phyloP scores from a whole-genome alignment of 768 basidiomycete genomes.

The Cystobasidium tubakii region DNA sequence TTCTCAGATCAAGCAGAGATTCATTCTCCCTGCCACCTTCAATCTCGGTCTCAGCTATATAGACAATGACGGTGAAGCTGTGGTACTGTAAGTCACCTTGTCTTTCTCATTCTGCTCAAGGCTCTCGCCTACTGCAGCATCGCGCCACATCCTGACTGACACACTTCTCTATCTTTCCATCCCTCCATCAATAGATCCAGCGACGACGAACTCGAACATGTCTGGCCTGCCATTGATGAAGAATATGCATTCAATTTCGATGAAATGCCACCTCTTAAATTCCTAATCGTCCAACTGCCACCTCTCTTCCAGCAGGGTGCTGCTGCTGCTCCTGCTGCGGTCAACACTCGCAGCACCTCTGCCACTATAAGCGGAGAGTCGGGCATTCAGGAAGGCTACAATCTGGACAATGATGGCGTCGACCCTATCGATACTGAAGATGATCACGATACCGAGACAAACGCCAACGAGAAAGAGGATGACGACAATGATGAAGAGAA shows the following conservation, averaged over 20 bases:
- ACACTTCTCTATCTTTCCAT: not conserved
- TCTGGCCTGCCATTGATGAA: conserved; percentile 29
- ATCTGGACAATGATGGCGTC: not conserved
- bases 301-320: too few relatives aligned
- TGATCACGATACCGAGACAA: not conserved
- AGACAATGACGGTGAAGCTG: conserved; percentile 1
- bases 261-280: conserved; percentile 2
- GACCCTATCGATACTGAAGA: not conserved
- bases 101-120: not conserved
- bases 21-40: conserved; percentile 13
- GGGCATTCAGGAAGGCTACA: not conserved
- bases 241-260: not conserved
- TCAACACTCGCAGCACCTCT: not conserved
- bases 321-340: not conserved
- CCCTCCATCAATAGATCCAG: conserved; percentile 3
- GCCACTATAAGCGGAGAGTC: not conserved
- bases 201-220: not conserved
- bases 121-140: too few relatives aligned
- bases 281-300: conserved; percentile 15
- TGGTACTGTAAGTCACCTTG: conserved; percentile 8
- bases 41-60: conserved; percentile 7
- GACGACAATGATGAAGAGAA: not conserved
- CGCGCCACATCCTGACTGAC: not conserved
- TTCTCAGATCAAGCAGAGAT: not conserved
- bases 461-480: not conserved